Base-by-base conservation (phyloP, 768 basidiomycete species). In the Auriscalpium orientale region DNA sequence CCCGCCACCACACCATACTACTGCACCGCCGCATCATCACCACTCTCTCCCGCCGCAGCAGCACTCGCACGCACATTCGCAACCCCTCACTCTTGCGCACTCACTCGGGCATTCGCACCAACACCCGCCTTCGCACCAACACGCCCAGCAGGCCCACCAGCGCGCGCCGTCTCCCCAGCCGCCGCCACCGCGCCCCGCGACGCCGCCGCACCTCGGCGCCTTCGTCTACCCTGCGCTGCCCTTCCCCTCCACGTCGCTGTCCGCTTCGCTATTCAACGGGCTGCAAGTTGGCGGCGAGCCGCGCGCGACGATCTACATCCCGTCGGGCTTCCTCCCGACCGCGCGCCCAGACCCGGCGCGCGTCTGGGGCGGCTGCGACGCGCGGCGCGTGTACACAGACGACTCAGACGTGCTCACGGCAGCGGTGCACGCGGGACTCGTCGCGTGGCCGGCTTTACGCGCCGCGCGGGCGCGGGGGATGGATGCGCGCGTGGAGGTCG, bases 371-470 rank as follows among this genome's bases (percentile, higher is more conserved):
- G 46, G 22, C 16, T 13, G 6, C 21, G 62, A 75, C 33, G 70
- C 70, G 36, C 72, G 81, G n/a, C 72, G 83, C 48, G 76, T 88
- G 37, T 89, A 89, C 70, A 89, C 87, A 0, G 87, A 89, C 68
- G 87, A 89, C 68, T 87, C 85, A 9, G 84, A 88, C 62, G 64
- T 88, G 51, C 81, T 87, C 64, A 64, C 84, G 43, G 85, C 84
- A 54, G 85, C 84, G 2, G 68, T 89, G 47, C 87, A 89, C 61
- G 75, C 85, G 0, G 87, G 87, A 8, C 65, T 72, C 49, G 64
- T 77, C 36, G 69, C 71, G 15, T 79, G 77, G 77, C 74, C 70
- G 52, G 68, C 64, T n/a, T 66, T 76, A 40, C 52, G 66, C 37
- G 65, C 66, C 28, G 78, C 77, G 55, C 67, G 69, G 56, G 59